Percentiles rank a stretch among this genome's conserved stretches.
Conservation (phyloP, 306 rosid species). For the Prunus mongolica region DNA sequence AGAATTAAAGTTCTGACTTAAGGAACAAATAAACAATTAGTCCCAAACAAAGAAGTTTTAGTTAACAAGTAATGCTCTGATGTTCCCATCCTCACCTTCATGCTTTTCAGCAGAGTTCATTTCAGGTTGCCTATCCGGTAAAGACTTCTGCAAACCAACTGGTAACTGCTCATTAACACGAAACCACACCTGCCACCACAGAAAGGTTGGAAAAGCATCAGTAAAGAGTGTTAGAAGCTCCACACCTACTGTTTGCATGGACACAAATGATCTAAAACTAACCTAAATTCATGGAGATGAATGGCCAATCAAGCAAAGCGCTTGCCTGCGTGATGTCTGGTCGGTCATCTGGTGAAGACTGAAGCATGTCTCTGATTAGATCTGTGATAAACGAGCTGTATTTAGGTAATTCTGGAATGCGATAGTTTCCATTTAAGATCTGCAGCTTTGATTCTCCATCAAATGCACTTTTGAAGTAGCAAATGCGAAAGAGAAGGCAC, state of each 20-base stretch:
- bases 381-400: constrained; percentile 59
- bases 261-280: constrained; percentile 86
- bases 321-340: constrained; percentile 99
- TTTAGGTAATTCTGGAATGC: constrained; percentile 85
- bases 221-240: constrained; percentile 34
- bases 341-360: constrained; percentile 88
- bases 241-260: constrained; percentile 51
- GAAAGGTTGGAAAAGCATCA: constrained; percentile 25
- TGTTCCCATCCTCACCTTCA: constrained; percentile 48
- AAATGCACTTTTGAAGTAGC: constrained; percentile 96
- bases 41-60: not conserved
- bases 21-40: not conserved
- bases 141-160: constrained; percentile 68
- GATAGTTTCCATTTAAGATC: constrained; percentile 94
- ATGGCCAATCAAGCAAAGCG: constrained; percentile 99
- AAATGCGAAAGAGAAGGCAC: constrained; percentile 94
- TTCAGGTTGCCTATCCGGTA: constrained; percentile 82
- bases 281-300: constrained; percentile 99
- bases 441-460: constrained; percentile 99
- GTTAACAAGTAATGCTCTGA: not conserved
- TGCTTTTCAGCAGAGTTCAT: constrained; percentile 40
- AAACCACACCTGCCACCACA: constrained; percentile 81
- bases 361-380: constrained; percentile 93
- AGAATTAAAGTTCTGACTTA: not conserved
- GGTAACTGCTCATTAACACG: constrained; percentile 90